Conservation (phyloP, 2,329 filamentous ascomycete genomes). For the Hirsutella rhossiliensis region DNA sequence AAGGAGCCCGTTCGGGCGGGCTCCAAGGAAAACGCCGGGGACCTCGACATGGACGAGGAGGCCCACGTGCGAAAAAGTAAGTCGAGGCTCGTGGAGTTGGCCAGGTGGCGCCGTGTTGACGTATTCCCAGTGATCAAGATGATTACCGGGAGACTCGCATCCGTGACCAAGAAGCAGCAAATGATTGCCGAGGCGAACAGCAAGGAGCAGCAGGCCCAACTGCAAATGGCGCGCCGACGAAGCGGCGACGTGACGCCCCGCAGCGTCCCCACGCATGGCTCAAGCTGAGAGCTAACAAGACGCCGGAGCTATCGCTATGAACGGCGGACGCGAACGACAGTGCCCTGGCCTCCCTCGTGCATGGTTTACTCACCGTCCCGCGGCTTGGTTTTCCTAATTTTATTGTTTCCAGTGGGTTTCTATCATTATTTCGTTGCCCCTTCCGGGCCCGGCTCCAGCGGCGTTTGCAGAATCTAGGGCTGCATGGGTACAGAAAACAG, state of each 20-base stretch:
- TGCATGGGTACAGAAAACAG: too few relatives aligned
- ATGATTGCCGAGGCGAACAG: constrained; percentile 46
- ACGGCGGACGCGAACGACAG: neutral
- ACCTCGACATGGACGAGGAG: constrained; percentile 57
- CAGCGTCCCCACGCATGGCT: constrained; percentile 37
- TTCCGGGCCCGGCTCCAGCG: too few relatives aligned
- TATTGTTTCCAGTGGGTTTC: too few relatives aligned
- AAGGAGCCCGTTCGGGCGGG: constrained; percentile 29
- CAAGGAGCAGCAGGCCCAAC: constrained; percentile 32
- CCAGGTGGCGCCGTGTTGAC: neutral
- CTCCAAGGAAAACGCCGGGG: constrained; percentile 22
- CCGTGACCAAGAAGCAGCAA: constrained; percentile 48
- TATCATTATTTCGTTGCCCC: too few relatives aligned
- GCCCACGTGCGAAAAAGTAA: constrained; percentile 62
- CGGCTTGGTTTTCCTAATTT: too few relatives aligned
- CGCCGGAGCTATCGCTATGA: neutral
- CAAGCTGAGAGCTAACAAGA: constrained; percentile 14
- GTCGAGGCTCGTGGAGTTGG: constrained; percentile 11
- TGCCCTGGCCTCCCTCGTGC: too few relatives aligned
- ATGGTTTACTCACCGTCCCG: too few relatives aligned
- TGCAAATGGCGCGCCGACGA: constrained; percentile 31
- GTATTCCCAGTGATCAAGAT: constrained; percentile 44
- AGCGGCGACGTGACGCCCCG: constrained; percentile 45
- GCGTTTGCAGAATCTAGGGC: too few relatives aligned
- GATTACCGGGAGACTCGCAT: constrained; percentile 42